Percentiles rank a stretch among this genome's conserved stretches.
Conservation (phyloP, 148 eudicot genomes). For the Gaultheria prostrata region DNA sequence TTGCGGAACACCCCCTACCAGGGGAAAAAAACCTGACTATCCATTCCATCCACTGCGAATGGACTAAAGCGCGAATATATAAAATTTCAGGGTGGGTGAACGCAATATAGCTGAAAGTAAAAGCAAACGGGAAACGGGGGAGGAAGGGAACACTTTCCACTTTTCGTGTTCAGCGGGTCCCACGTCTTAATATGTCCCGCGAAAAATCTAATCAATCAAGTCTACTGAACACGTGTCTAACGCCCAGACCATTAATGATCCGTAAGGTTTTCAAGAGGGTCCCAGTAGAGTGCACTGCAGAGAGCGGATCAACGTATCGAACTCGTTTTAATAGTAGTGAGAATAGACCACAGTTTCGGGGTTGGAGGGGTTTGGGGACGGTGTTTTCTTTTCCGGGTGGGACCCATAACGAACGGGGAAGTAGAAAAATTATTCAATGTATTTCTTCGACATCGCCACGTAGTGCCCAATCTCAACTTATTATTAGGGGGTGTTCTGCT, state of each 20-base stretch:
- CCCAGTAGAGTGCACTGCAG: background rate
- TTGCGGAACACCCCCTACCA: no score
- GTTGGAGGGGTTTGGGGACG: background rate
- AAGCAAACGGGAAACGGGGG: background rate
- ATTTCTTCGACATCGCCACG: no score
- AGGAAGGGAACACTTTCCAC: background rate
- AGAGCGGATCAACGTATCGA: conserved; percentile 8
- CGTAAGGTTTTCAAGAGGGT: background rate
- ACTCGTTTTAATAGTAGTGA: conserved; percentile 8
- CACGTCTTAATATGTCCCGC: background rate
- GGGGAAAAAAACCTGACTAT: no score
- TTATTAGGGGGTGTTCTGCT: no score
- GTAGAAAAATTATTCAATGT: no score
- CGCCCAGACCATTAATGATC: background rate
- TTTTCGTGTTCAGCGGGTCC: background rate
- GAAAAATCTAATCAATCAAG: conserved; percentile 1
- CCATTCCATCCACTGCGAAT: no score
- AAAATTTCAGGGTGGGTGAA: background rate
- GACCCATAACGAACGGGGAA: no score
- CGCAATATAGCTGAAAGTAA: background rate
- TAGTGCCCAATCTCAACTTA: no score
- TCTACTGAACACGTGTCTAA: background rate
- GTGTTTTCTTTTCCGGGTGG: background rate
- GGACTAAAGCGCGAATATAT: background rate
- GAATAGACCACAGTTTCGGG: background rate